These are phyloP conservation scores for Rhinocladiella similis DNA, from an alignment of 2,329 filamentous ascomycete genomes.

Conservation along the genomic window DNA sequence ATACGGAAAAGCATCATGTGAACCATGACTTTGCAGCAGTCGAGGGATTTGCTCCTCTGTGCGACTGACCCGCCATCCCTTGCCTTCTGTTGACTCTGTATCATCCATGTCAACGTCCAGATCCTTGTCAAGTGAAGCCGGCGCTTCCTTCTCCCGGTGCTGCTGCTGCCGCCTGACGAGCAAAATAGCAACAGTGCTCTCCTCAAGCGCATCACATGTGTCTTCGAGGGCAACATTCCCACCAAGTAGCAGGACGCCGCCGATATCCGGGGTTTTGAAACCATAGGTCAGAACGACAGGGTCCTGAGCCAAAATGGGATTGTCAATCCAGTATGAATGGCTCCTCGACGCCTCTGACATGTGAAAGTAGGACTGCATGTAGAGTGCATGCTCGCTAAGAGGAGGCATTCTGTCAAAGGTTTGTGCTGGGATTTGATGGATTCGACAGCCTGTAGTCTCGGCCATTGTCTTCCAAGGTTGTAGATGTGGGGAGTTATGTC, in stretches of 20 bases:
- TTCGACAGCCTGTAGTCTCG: constrained; percentile 35
- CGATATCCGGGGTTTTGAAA: constrained; percentile 46
- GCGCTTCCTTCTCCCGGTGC: background rate
- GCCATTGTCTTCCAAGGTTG: constrained; percentile 44
- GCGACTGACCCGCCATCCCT: constrained; percentile 4
- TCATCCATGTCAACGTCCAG: background rate
- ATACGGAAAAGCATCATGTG: constrained; percentile 5
- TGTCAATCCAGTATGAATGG: constrained; percentile 45
- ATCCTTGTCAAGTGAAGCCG: background rate
- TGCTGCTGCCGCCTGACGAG: constrained; percentile 28
- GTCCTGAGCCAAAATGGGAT: constrained; percentile 44
- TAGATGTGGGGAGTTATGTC: constrained; percentile 46
- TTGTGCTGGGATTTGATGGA: constrained; percentile 49
- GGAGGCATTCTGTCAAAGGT: constrained; percentile 48
- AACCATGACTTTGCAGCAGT: background rate
- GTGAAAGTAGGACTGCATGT: constrained; percentile 64
- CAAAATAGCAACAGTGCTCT: constrained; percentile 55
- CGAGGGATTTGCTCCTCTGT: constrained; percentile 20
- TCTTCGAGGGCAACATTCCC: constrained; percentile 50
- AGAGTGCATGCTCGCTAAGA: constrained; percentile 56
- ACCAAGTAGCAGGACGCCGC: constrained; percentile 51
- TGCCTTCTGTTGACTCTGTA: background rate
- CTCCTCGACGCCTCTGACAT: constrained; percentile 33
- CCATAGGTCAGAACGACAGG: constrained; percentile 43
- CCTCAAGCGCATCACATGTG: constrained; percentile 54